Percentiles rank a stretch among this genome's conserved stretches.
Evolutionary conservation across 2,329 filamentous ascomycete genomes (phyloP).

Genomic region (Paraphaeosphaeria minitans): DNA sequence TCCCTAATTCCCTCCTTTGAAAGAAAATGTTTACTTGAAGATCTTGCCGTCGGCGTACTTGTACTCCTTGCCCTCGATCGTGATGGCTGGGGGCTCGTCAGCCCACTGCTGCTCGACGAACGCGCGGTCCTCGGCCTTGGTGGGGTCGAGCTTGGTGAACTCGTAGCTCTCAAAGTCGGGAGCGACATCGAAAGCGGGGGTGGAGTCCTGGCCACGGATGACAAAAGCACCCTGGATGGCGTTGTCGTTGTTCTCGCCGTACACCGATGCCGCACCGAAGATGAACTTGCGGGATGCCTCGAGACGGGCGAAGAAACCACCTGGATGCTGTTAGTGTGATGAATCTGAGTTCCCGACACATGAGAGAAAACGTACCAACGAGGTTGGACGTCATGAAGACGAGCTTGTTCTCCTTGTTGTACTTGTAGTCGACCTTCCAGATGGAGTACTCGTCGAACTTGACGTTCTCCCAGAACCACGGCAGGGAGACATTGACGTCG

Average conservation of each 20-base stretch:
- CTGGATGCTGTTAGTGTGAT: slow-evolving; percentile 38
- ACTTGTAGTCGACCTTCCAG: slow-evolving; percentile 97
- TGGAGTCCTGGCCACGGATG: slow-evolving; percentile 86
- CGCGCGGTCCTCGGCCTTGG: slow-evolving; percentile 80
- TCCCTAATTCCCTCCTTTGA: slow-evolving; percentile 17
- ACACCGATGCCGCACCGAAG: slow-evolving; percentile 90
- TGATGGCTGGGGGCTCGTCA: slow-evolving; percentile 75
- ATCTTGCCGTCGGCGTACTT: slow-evolving; percentile 92
- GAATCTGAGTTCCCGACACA: background rate
- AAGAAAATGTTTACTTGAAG: slow-evolving; percentile 79
- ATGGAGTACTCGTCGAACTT: slow-evolving; percentile 95
- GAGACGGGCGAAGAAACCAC: slow-evolving; percentile 96
- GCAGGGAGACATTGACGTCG: slow-evolving; percentile 79
- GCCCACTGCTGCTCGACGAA: slow-evolving; percentile 87
- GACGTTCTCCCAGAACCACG: slow-evolving; percentile 98
- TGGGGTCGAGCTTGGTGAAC: slow-evolving; percentile 95
- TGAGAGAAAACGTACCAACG: slow-evolving; percentile 64
- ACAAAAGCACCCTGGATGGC: slow-evolving; percentile 93
- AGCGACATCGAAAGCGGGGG: slow-evolving; percentile 91
- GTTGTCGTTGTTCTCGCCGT: slow-evolving; percentile 85
- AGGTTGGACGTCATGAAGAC: slow-evolving; percentile 99
- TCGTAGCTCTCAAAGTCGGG: slow-evolving; percentile 96
- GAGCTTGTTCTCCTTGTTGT: slow-evolving; percentile 96
- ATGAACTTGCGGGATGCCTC: slow-evolving; percentile 98
- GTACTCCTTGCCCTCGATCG: slow-evolving; percentile 85